Evolutionary conservation across 2,329 filamentous ascomycete species (phyloP).

Genomic region (Pyricularia sp.): DNA sequence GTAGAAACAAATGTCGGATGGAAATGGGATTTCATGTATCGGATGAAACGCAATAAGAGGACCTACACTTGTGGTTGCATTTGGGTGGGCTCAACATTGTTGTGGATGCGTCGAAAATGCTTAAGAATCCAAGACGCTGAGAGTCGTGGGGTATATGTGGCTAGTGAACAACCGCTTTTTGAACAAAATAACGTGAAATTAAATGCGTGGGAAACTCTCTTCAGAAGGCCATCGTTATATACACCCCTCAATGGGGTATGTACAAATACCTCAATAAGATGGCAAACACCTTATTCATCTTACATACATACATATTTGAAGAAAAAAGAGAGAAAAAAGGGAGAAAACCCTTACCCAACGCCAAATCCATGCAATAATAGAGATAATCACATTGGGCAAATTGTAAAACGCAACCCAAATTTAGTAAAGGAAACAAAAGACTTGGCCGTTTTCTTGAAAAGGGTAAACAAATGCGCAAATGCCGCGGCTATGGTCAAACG

Average conservation of each 20-base stretch:
- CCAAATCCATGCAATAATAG: neutral
- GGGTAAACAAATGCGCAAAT: neutral
- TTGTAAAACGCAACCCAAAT: neutral
- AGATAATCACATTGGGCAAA: neutral
- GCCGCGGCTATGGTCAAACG: neutral
- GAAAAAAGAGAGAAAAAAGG: neutral
- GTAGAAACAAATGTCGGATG: too few species aligned
- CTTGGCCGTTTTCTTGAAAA: neutral
- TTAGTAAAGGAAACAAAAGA: neutral
- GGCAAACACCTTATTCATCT: neutral
- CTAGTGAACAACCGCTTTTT: neutral
- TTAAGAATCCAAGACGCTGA: neutral
- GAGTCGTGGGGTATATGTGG: neutral
- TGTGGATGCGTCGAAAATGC: neutral
- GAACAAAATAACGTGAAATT: neutral
- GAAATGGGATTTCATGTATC: too few species aligned
- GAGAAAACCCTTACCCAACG: neutral
- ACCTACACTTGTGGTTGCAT: too few species aligned
- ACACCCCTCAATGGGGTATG: neutral
- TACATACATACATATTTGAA: neutral
- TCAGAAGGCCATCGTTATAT: neutral
- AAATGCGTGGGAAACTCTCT: neutral
- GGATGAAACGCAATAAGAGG: too few species aligned
- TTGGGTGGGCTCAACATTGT: too few species aligned
- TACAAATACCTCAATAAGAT: neutral